phyloP scores from a whole-genome alignment of 805 yeast species.

The Hanseniaspora singularis region DNA sequence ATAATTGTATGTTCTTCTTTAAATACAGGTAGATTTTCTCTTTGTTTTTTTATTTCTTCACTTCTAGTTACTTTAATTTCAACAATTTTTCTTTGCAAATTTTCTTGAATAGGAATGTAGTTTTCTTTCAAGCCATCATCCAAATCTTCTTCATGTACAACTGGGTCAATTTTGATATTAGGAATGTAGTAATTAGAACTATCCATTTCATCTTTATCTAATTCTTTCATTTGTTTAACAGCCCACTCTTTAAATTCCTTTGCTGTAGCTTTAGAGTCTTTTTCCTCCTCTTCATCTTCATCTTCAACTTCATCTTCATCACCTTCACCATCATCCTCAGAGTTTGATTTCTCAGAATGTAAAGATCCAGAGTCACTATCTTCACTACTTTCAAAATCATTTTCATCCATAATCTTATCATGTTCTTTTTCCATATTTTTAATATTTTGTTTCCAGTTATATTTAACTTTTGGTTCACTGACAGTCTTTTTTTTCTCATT shows the following conservation, averaged over 20 bases:
- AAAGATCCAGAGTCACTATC: too few relatives aligned
- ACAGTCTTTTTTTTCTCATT: conserved; percentile 10
- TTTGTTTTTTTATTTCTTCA: conserved; percentile 49
- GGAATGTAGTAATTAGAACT: conserved; percentile 50
- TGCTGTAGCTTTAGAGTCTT: conserved; percentile 37
- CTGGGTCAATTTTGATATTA: conserved; percentile 40
- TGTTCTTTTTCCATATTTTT: conserved; percentile 37
- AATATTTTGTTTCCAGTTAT: conserved; percentile 61
- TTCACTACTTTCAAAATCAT: conserved; percentile 45
- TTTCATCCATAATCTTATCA: conserved; percentile 43
- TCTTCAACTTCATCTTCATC: conserved; percentile 25
- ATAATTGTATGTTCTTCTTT: conserved; percentile 83
- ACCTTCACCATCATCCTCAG: conserved; percentile 20
- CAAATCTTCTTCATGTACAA: conserved; percentile 56
- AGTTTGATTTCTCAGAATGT: too few relatives aligned
- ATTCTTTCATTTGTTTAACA: conserved; percentile 49
- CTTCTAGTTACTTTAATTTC: conserved; percentile 58
- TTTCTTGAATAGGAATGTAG: conserved; percentile 46
- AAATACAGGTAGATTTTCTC: conserved; percentile 74
- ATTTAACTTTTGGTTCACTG: conserved; percentile 36
- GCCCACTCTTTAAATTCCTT: conserved; percentile 83
- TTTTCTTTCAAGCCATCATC: conserved; percentile 60
- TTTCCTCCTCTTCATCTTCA: conserved; percentile 23
- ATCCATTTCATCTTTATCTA: conserved; percentile 60
- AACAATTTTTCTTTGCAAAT: conserved; percentile 42